Conservation (phyloP, 2,329 filamentous ascomycete species). For the Lojkania enalia region DNA sequence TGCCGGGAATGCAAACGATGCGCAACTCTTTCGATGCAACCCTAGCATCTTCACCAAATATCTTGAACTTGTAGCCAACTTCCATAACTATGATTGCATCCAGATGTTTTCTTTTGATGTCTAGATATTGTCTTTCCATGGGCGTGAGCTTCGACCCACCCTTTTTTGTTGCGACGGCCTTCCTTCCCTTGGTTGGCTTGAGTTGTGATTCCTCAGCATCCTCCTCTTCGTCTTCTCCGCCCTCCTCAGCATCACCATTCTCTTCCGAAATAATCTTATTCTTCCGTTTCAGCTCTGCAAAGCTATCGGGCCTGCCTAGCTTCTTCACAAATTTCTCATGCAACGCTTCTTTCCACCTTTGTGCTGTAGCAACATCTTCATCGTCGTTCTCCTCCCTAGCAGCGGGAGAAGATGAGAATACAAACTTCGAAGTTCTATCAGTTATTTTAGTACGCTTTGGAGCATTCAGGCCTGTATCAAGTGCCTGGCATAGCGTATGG, state of each 20-base stretch:
- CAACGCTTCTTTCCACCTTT: slow-evolving; percentile 67
- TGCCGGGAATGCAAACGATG: slow-evolving; percentile 96
- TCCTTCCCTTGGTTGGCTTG: slow-evolving; percentile 53
- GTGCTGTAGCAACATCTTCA: slow-evolving; percentile 56
- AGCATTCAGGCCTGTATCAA: slow-evolving; percentile 28
- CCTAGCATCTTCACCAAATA: slow-evolving; percentile 94
- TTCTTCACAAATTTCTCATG: slow-evolving; percentile 89
- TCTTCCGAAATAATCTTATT: slow-evolving; percentile 61
- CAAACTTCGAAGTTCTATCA: slow-evolving; percentile 60
- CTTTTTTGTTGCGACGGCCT: slow-evolving; percentile 64
- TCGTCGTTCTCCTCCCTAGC: slow-evolving; percentile 40
- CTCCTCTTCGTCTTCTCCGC: slow-evolving; percentile 58
- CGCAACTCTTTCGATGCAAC: slow-evolving; percentile 86
- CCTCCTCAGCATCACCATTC: slow-evolving; percentile 55
- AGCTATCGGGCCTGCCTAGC: slow-evolving; percentile 81
- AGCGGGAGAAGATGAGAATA: slow-evolving; percentile 59
- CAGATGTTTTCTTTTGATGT: slow-evolving; percentile 88
- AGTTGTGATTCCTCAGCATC: slow-evolving; percentile 55
- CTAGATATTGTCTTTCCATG: slow-evolving; percentile 89
- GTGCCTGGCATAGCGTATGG: slow-evolving; percentile 26
- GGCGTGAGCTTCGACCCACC: slow-evolving; percentile 84
- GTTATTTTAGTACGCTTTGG: slow-evolving; percentile 43
- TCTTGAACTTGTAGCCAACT: slow-evolving; percentile 96
- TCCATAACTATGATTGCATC: slow-evolving; percentile 91
- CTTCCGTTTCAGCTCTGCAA: slow-evolving; percentile 67